phyloP scores from a whole-genome alignment of 768 basidiomycete species.

The Collybia mongolica region DNA sequence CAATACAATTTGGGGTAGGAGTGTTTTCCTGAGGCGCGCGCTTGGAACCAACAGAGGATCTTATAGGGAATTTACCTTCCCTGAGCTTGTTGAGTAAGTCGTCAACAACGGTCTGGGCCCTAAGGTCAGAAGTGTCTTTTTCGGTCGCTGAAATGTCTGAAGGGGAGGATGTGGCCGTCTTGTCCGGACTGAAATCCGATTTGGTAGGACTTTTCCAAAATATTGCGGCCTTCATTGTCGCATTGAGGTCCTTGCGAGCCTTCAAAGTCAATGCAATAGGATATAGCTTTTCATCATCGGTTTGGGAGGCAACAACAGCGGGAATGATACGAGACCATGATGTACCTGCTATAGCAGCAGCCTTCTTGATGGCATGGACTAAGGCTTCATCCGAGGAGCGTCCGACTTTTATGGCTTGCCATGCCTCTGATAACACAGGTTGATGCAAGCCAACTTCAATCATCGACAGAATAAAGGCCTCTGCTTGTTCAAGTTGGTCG shows the following conservation, averaged over 20 bases:
- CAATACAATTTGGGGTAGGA: too few relatives aligned
- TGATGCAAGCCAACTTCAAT: slow-evolving; percentile 33
- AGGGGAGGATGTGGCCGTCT: slow-evolving; percentile 16
- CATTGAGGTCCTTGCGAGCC: slow-evolving; percentile 24
- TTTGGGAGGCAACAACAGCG: slow-evolving; percentile 27
- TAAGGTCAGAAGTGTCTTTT: slow-evolving; percentile 12
- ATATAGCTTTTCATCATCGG: slow-evolving; percentile 29
- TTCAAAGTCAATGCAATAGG: slow-evolving; percentile 30
- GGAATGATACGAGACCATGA: slow-evolving; percentile 43
- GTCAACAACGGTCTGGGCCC: slow-evolving; percentile 26
- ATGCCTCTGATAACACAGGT: slow-evolving; percentile 28
- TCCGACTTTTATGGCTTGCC: slow-evolving; percentile 25
- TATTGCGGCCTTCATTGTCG: slow-evolving; percentile 27
- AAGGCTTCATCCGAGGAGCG: slow-evolving; percentile 38
- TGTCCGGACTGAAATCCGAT: slow-evolving; percentile 11
- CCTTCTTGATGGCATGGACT: slow-evolving; percentile 40
- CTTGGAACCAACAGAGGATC: background rate
- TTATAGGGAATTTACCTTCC: slow-evolving; percentile 6
- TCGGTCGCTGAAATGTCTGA: slow-evolving; percentile 13
- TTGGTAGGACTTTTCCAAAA: slow-evolving; percentile 39
- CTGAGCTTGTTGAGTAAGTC: slow-evolving; percentile 25
- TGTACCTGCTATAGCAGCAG: slow-evolving; percentile 33
- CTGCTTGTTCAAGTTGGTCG: slow-evolving; percentile 25
- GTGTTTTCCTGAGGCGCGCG: background rate
- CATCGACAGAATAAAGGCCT: slow-evolving; percentile 34